Evolutionary conservation across 2,329 filamentous ascomycete genomes (phyloP).

Genomic region (Monosporascus cannonballus): DNA sequence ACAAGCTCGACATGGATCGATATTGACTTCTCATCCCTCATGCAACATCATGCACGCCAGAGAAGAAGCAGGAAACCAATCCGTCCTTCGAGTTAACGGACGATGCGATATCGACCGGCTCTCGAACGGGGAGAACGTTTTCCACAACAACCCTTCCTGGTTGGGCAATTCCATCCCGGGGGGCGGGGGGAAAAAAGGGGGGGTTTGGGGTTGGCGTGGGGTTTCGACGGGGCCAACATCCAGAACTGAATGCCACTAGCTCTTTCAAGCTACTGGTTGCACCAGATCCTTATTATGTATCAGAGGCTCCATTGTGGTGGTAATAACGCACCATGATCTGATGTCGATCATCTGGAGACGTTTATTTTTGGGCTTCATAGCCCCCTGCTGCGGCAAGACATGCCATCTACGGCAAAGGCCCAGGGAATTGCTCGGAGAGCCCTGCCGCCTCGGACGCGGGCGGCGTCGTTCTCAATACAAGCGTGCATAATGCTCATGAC

Average conservation of each 20-base stretch:
- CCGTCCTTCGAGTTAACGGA: too few relatives aligned
- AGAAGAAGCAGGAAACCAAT: too few relatives aligned
- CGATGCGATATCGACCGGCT: neutral
- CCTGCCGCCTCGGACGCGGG: neutral
- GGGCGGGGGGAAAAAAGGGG: neutral
- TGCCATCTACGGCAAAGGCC: neutral
- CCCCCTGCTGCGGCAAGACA: neutral
- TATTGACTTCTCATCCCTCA: too few relatives aligned
- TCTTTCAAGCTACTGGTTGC: neutral
- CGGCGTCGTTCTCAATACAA: neutral
- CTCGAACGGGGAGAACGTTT: neutral
- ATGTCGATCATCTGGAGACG: neutral
- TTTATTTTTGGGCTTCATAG: neutral
- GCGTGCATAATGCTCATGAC: too few relatives aligned
- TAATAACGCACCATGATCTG: neutral
- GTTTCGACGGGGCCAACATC: neutral
- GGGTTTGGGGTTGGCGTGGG: neutral
- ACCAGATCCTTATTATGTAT: neutral
- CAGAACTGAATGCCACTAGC: neutral
- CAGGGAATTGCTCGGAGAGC: neutral
- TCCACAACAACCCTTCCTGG: neutral
- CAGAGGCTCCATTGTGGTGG: neutral
- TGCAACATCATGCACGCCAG: too few relatives aligned
- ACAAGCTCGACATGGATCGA: too few relatives aligned
- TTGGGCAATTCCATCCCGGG: neutral